Base-by-base conservation (phyloP, 2,329 filamentous ascomycete genomes). In the Monilinia fructigena region DNA sequence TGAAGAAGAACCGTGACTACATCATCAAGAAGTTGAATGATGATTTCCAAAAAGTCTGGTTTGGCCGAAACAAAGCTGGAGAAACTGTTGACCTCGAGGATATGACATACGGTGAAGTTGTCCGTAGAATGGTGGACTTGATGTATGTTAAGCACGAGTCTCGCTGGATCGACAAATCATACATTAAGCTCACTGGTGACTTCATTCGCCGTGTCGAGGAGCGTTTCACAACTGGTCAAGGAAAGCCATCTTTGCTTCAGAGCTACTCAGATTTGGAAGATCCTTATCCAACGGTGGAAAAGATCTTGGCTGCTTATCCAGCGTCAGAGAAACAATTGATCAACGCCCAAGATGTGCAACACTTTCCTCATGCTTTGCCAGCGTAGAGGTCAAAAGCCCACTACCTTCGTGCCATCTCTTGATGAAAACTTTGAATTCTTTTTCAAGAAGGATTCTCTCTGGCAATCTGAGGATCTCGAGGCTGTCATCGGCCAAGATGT, bases 391-490 rank as follows among this genome's bases (percentile, higher is more conserved):
- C 95, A 99, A 82, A 99, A 99, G 85, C 95, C 95, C 2, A 91
- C 96, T 38, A 95, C 94, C 0, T 99, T 99, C 77, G 93, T 99
- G 40, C 95, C 95, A 6, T 84, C 90, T n/a, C 84, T 99, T 28
- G 95, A 99, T 74, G 93, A 96, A 70, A 97, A 94, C 77, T 99
- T 99, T 72, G 95, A 99, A 77, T 97, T 96, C 81, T 99, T 92
- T 83, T 99, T 99, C 89, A 99, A 99, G 88, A 99, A 99, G 83
- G 95, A 99, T 78, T 99, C 95, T 1, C 85, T 99, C 10, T 99
- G 95, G 95, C 95, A 99, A 80, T 98, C 95, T 0, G 95, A 99
- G 80, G 95, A 99, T 75, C 84, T 99, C 14, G 94, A 96, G 75
- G 95, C 95, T 64, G 93, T 99, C 67, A 93, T 97, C 68, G 94